Conservation (phyloP, 495 filamentous ascomycete species). For the Amorphotheca resinae region DNA sequence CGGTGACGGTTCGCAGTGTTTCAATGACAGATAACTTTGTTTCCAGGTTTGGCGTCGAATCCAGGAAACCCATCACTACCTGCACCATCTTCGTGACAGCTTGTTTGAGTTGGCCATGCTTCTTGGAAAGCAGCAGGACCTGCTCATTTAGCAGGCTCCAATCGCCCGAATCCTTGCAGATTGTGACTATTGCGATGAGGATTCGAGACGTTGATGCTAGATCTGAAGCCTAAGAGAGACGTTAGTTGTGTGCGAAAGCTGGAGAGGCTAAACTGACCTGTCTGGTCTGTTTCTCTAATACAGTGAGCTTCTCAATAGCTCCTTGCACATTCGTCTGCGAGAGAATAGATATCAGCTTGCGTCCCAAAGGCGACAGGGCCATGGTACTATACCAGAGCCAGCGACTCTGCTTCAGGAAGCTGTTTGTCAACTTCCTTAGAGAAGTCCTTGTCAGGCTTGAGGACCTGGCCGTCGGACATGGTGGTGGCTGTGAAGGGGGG, state of each 20-base stretch:
- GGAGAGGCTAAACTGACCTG: slow-evolving; percentile 46
- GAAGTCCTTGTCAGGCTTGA: slow-evolving; percentile 56
- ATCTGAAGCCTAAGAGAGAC: slow-evolving; percentile 64
- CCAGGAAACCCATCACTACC: slow-evolving; percentile 83
- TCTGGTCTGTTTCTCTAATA: slow-evolving; percentile 88
- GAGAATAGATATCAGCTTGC: slow-evolving; percentile 11
- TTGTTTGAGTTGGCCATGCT: slow-evolving; percentile 99
- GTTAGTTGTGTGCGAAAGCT: slow-evolving; percentile 7
- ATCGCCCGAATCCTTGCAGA: slow-evolving; percentile 84
- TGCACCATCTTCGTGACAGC: slow-evolving; percentile 98
- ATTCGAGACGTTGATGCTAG: slow-evolving; percentile 86
- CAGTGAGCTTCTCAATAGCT: slow-evolving; percentile 84
- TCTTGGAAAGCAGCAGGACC: slow-evolving; percentile 90
- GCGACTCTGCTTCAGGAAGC: slow-evolving; percentile 75
- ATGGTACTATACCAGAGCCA: slow-evolving; percentile 56
- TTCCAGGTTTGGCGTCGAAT: slow-evolving; percentile 63
- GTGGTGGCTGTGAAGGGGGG: not conserved
- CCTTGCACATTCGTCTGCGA: slow-evolving; percentile 61
- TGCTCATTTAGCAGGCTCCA: slow-evolving; percentile 95
- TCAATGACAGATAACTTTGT: slow-evolving; percentile 89
- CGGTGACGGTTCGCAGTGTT: slow-evolving; percentile 88
- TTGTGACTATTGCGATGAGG: slow-evolving; percentile 75
- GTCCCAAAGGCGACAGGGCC: not conserved
- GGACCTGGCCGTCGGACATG: slow-evolving; percentile 27
- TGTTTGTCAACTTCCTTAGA: slow-evolving; percentile 85